Evolutionary conservation across 805 yeast genomes (phyloP).

Genomic region (Metschnikowia borealis): DNA sequence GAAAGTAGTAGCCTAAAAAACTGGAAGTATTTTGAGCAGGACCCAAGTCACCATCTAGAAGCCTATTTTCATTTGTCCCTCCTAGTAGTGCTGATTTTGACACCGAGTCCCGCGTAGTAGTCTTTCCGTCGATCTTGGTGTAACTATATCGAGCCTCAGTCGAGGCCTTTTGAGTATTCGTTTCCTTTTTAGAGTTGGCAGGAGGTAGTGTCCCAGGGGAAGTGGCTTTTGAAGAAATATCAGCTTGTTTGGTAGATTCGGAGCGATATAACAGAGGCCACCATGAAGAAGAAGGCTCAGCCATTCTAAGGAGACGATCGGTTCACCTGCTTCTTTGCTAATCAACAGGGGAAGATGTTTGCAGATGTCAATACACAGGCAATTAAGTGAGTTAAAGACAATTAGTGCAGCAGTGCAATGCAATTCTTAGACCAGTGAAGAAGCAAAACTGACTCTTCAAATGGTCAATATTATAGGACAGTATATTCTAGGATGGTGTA

Average conservation of each 20-base stretch:
- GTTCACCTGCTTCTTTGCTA: background rate
- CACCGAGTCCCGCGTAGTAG: background rate
- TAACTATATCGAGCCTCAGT: background rate
- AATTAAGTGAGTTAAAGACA: background rate
- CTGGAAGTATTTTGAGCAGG: background rate
- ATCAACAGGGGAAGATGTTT: background rate
- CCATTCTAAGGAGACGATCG: background rate
- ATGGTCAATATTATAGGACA: background rate
- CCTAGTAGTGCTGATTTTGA: background rate
- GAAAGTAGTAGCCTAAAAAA: background rate
- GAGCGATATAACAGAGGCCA: conserved; percentile 2
- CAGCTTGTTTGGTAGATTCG: background rate
- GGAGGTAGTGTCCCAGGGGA: background rate
- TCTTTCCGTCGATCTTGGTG: background rate
- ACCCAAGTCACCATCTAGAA: background rate
- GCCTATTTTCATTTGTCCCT: background rate
- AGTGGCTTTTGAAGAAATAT: background rate
- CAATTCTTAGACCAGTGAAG: background rate
- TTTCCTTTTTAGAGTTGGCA: background rate
- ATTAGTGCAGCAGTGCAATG: background rate
- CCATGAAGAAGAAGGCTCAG: background rate
- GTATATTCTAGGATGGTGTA: background rate
- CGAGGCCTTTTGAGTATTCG: background rate
- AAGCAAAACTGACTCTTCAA: background rate
- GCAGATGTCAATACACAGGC: background rate